Evolutionary conservation across 805 yeast species (phyloP), one percentile per base, ranked within the genome.

Genomic region (Torulaspora maleeae): DNA sequence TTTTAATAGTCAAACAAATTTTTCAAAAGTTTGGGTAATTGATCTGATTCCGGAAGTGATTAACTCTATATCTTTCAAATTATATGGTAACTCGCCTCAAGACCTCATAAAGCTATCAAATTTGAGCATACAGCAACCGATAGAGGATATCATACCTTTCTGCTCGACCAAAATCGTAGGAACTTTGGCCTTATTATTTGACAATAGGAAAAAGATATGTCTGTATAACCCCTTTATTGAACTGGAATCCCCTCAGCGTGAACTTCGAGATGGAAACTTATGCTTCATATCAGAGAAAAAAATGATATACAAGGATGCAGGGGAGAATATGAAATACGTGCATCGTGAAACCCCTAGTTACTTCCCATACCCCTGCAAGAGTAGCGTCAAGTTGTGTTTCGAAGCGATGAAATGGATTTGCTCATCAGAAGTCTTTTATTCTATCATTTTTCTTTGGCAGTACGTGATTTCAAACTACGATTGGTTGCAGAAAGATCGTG

Each of bases 11-110:
- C 56, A 53, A 4, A 59, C 70, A 0, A 53, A 64, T 10, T 72
- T 75, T 36, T 67, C 80, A 3, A 73, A 74, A 32, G 71, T 83
- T 3, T 70, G 82, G 52, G 69, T 79, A 5, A 60, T 63, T n/a
- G 54, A 59, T 36, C 44, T 62, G 36, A 42, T 58, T 12, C 58
- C 57, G 1, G 54, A 59, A n/a, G 48, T 58, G 5, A 47, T 61
- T 1, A 51, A 52, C 22, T 60, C 62, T 5, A 34, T 56, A 4
- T 50, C 59, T 6, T 61, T 56, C 25, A 62, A 56, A 44, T 48
- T 59, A 11, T 56, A 59, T 41, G 64, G 61, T 20, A 52, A 58
- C 25, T 55, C 64, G 4, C 61, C 65, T 17, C 50, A 53, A 10
- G 48, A 56, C 32, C 30, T 56, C 25, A 55, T 55, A 7, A 42